phyloP scores from a whole-genome alignment of 345 rosid species.

The Salix dunnii region DNA sequence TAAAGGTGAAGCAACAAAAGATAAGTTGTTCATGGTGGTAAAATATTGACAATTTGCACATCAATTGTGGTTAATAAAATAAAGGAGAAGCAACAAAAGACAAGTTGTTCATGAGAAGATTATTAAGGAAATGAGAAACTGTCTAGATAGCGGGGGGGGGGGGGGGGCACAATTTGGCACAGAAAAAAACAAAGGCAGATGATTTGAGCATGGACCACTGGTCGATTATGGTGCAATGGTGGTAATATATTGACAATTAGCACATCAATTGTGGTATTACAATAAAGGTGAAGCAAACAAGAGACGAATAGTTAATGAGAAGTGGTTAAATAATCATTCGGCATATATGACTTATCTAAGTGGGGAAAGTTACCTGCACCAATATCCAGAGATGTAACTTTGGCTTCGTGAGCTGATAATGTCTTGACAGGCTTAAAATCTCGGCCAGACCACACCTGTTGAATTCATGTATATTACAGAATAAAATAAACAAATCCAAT shows the following conservation, averaged over 20 bases:
- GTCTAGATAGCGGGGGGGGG: not conserved
- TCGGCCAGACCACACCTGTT: constrained; percentile 88
- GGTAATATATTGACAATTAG: not conserved
- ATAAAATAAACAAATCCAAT: constrained; percentile 12
- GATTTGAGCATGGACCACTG: not conserved
- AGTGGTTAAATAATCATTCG: not conserved
- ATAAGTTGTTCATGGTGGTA: no score
- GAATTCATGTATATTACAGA: constrained; percentile 5
- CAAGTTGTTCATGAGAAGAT: not conserved
- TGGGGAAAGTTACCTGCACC: constrained; percentile 37
- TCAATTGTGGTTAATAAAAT: no score
- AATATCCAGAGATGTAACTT: constrained; percentile 68
- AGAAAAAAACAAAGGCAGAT: not conserved
- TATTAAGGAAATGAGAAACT: not conserved
- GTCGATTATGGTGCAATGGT: not conserved
- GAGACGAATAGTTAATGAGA: not conserved
- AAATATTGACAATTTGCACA: no score
- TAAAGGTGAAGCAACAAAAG: no score
- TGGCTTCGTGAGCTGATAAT: constrained; percentile 78
- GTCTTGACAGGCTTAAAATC: constrained; percentile 83
- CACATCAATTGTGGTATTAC: not conserved
- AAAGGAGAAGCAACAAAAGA: no score
- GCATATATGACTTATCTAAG: not conserved
- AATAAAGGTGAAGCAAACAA: not conserved
- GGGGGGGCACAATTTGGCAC: not conserved